Evolutionary conservation across 495 filamentous ascomycete genomes (phyloP), one percentile per base, ranked within the genome.

Genomic region (Talaromyces adpressus): DNA sequence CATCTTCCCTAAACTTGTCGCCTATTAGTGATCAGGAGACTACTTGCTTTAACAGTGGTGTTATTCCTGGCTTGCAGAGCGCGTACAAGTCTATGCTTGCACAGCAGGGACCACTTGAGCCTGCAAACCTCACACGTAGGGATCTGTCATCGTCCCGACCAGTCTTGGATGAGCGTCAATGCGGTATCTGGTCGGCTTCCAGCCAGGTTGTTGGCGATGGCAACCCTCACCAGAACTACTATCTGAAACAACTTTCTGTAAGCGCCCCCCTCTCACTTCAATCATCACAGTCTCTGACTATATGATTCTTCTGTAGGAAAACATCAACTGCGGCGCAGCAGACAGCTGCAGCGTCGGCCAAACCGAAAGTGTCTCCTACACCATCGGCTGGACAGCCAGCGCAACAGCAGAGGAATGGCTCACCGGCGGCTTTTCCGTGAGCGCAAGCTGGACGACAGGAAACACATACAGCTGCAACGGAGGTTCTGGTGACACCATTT

Each of bases 171-270:
- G 49, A 23, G 49, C 49, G 49, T 3, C 49, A 53, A 53, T 53
- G 49, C 12, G 49, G 49, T 23, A 53, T 53, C 6, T 53, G 49
- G 49, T 23, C 49, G 9, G 18, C 49, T 25, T 22, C 18, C 12
- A 53, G 18, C 18, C 27, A 56, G 12, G 9, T 51, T 9, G 41
- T 65, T 18, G 63, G 63, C 14, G 61, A 65, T 29, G 63, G 63
- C 4, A 63, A 54, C 25, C 62, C 63, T 16, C 36, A 65, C 16
- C 61, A 65, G 62, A 63, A 54, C n/a, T 56, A 65, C 49, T 65
- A n/a, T n/a, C 5, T 54, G 16, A 63, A 65, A 16, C 63, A 65
- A 45, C 23, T 65, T 27, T 64, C 20, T 53, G 49, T 53, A 53
- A 53, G 49, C 22, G 18, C 2, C 2, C 1, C 11, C 1, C 18